These are phyloP conservation scores for Orobanche coerulescens DNA, from an alignment of 257 asterid genomes.

Conservation along the genomic window DNA sequence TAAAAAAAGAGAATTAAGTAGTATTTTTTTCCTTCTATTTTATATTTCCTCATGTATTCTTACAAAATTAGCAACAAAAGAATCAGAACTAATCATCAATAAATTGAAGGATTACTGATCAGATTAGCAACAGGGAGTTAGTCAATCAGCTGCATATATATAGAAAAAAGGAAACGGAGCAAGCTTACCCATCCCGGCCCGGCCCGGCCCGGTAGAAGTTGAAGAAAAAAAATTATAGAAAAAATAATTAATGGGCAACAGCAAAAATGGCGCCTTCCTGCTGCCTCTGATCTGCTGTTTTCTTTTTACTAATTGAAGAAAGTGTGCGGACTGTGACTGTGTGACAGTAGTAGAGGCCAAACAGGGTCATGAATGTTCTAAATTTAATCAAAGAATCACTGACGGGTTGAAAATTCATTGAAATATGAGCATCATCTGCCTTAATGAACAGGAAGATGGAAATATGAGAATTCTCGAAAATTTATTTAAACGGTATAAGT, in stretches of 20 bases:
- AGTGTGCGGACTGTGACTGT: not conserved
- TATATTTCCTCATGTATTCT: slow-evolving; percentile 8
- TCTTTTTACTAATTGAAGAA: slow-evolving; percentile 42
- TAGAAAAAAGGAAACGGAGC: not conserved
- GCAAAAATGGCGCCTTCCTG: not conserved
- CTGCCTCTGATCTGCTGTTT: not conserved
- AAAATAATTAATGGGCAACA: not conserved
- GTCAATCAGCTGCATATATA: not conserved
- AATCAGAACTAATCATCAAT: slow-evolving; percentile 12
- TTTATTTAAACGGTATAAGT: not conserved
- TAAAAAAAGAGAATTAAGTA: too few relatives aligned
- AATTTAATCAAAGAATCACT: too few relatives aligned
- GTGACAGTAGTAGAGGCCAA: not conserved
- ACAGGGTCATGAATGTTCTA: too few relatives aligned
- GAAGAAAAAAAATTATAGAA: not conserved
- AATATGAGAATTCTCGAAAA: not conserved
- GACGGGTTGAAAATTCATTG: too few relatives aligned
- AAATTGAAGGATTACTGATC: slow-evolving; percentile 11
- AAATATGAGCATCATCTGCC: too few relatives aligned
- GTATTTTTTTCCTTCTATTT: too few relatives aligned
- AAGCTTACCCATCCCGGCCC: too few relatives aligned
- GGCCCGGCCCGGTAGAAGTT: not conserved
- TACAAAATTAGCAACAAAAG: slow-evolving; percentile 24
- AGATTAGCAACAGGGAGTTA: not conserved
- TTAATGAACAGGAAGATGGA: too few relatives aligned